Percentiles rank a stretch among this genome's conserved stretches.
These are phyloP conservation scores for Wallacemonas sp. DNA, from an alignment of 208 protist species.

Conservation along the genomic window DNA sequence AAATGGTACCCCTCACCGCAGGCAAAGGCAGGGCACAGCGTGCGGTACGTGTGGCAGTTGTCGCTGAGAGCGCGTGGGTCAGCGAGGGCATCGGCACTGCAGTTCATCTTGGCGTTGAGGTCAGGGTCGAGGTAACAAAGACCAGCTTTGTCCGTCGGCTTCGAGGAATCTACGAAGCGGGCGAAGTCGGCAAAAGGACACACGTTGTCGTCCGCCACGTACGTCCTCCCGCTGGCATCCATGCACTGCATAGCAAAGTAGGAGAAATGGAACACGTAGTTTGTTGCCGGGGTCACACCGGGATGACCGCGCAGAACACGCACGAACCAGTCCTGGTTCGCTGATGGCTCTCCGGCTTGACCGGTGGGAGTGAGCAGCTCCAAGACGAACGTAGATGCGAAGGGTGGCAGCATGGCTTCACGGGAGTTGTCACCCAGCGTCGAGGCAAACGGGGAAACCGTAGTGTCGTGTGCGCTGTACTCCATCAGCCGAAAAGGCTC, in stretches of 20 bases:
- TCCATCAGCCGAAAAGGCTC: constrained; percentile 52
- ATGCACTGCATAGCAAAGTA: constrained; percentile 38
- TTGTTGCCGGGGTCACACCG: constrained; percentile 37
- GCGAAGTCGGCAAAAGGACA: constrained; percentile 52
- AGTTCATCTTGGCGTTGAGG: constrained; percentile 37
- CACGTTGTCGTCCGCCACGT: constrained; percentile 29
- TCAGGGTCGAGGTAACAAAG: constrained; percentile 60
- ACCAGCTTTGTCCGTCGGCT: constrained; percentile 41
- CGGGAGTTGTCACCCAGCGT: constrained; percentile 42
- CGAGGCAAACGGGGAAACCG: constrained; percentile 45
- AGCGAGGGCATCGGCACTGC: constrained; percentile 15
- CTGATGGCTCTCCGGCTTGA: neutral
- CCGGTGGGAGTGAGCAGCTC: constrained; percentile 44
- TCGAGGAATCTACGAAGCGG: constrained; percentile 46
- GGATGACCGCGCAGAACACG: constrained; percentile 54
- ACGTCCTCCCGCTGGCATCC: constrained; percentile 19
- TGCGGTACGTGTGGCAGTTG: constrained; percentile 45
- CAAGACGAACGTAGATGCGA: constrained; percentile 52
- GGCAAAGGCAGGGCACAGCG: constrained; percentile 37
- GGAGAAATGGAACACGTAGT: constrained; percentile 26
- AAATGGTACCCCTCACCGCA: constrained; percentile 46
- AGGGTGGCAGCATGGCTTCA: constrained; percentile 59
- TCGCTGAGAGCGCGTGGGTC: constrained; percentile 12
- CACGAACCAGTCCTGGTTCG: constrained; percentile 24
- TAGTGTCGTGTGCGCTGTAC: constrained; percentile 80